phyloP scores from a whole-genome alignment of 129 eudicot genomes.

The Centaurea solstitialis region DNA sequence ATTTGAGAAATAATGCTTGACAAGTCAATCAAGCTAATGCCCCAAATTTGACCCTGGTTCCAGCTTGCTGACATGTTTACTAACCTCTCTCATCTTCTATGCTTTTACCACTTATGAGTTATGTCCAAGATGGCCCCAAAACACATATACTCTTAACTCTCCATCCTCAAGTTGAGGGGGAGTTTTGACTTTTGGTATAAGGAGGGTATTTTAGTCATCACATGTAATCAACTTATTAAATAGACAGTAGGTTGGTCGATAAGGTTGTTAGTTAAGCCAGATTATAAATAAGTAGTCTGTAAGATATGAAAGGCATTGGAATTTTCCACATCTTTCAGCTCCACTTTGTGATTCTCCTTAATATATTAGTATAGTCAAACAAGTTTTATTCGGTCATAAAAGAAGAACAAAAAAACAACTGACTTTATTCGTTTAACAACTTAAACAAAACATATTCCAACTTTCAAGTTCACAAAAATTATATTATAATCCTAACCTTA shows the following conservation, averaged over 20 bases:
- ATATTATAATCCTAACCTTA: slow-evolving; percentile 3
- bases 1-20: not conserved
- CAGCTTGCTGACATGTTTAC: not conserved
- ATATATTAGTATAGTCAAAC: slow-evolving; percentile 11
- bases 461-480: slow-evolving; percentile 3
- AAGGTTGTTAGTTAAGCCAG: not conserved
- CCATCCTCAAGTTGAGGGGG: not conserved
- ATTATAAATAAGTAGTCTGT: not conserved
- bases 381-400: not conserved
- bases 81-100: not conserved
- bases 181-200: not conserved
- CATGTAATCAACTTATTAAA: not conserved
- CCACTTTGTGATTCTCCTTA: not conserved
- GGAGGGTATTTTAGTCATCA: not conserved
- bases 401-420: not conserved
- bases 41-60: not conserved
- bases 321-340: not conserved
- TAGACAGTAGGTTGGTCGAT: not conserved
- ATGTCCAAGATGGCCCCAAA: not conserved
- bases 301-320: not conserved
- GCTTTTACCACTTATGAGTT: not conserved
- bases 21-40: not conserved
- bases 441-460: not conserved
- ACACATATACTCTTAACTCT: too few relatives aligned
- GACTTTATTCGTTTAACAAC: slow-evolving; percentile 13